Conservation (phyloP, 306 rosid genomes). For the Carpinus fangiana region DNA sequence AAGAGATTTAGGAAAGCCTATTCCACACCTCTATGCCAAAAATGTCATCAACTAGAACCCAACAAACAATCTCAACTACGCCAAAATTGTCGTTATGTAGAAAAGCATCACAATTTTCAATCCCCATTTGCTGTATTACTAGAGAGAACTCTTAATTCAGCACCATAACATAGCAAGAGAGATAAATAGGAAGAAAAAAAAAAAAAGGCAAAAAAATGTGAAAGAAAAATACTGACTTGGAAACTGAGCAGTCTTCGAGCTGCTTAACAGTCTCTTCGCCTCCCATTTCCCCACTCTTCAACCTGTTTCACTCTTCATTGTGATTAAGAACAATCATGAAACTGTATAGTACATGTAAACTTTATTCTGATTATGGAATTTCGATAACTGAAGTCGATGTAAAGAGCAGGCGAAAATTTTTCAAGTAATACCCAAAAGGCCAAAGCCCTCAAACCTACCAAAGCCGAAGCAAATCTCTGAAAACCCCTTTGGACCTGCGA, state of each 20-base stretch:
- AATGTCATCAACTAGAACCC: too few species aligned
- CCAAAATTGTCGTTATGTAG: too few species aligned
- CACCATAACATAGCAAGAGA: background rate
- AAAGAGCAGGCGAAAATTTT: background rate
- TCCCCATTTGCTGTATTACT: too few species aligned
- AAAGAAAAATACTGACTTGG: constrained; percentile 56
- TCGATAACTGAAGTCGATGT: background rate
- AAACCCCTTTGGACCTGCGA: background rate
- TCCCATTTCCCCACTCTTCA: constrained; percentile 43
- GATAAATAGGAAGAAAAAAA: background rate
- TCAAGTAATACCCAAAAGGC: background rate
- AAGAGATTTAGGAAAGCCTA: too few species aligned
- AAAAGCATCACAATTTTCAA: too few species aligned
- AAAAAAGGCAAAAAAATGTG: background rate
- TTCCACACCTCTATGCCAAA: too few species aligned
- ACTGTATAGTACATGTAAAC: background rate
- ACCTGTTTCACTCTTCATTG: background rate
- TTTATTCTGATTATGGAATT: too few species aligned
- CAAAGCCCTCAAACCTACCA: background rate
- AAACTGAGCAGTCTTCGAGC: constrained; percentile 84
- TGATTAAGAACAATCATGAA: background rate
- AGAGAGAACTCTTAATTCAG: too few species aligned
- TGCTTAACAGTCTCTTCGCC: constrained; percentile 75
- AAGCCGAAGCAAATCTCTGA: background rate
- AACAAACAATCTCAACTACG: too few species aligned